Base-by-base conservation (phyloP, 179 eudicot species). In the Silene coronaria region DNA sequence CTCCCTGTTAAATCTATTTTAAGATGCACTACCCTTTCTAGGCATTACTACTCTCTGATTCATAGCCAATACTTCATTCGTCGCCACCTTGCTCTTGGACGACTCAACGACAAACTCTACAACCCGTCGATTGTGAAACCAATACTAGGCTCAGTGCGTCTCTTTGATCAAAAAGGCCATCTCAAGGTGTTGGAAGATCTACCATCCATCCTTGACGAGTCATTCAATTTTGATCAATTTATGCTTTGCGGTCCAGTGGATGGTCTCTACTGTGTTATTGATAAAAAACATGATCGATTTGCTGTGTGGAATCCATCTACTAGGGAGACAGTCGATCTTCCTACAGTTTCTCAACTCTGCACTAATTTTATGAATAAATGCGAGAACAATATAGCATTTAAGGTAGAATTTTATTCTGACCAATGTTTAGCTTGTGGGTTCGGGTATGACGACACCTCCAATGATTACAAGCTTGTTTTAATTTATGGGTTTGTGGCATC, bases 1-100 rank as follows among this genome's bases (percentile, higher is more conserved):
- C 64, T 60, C 28, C 27, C 64, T 27, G 68, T 64, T 1, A 28
- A 64, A 64, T 64, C 68, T 4, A 64, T 64, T 64, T 16, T 64
- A 28, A 30, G 32, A 28, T 64, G 69, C 69, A 64, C 30, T 0
- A 1, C 42, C 12, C 23, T 64, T 0, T 64, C 45, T 3, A 64
- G 30, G 22, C 42, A 64, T 13, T 64, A 64, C 17, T 64, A 64
- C 23, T 28, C 69, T 45, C 22, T 64, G 1, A 28, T 64, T 64
- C 45, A 30, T 6, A 64, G 42, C 38, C 45, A 64, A 28, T 16
- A 5, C 21, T 64, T 64, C 45, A 28, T 64, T 30, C 42, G 42
- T 14, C 38, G 38, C 0, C 68, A 64, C 38, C 68, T 27, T 27
- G 3, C 6, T 4, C 28, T 60, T 12, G 28, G 19, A 14, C 57